Evolutionary conservation across 139 green algal species (phyloP), one percentile per base, ranked within the genome.

Genomic region (Chlamydomonas sphaeroides): DNA sequence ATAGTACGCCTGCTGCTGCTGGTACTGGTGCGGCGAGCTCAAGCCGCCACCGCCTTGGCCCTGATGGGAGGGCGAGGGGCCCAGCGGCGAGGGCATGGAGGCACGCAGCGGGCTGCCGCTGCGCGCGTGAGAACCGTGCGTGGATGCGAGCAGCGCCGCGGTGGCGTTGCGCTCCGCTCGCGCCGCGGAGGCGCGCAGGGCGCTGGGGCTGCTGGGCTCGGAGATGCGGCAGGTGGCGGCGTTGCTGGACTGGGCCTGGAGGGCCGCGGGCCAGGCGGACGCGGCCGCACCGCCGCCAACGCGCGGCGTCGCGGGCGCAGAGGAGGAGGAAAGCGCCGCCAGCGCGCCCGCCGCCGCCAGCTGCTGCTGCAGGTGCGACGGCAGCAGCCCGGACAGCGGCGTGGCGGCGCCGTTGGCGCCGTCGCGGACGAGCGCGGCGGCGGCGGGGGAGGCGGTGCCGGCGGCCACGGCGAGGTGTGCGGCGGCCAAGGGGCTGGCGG

Each of bases 321-420:
- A 69, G 33, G 72, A 11, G 0, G 57, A n/a, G 23, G 33, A 23
- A 21, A 70, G 59, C 61, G 45, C 28, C 38, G 41, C 10, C 41
- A 62, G 32, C 2, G 74, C 36, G 18, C 39, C 74, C 18, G 39
- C 21, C 15, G 59, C 74, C 59, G 59, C 59, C 59, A 80, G 74
- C 61, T 80, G 74, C n/a, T 70, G 59, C 59, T 80, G 74, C 41
- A 80, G 74, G 59, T 70, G 59, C n/a, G 59, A 59, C 25, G 74
- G 59, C 5, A 80, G 61, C 30, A 80, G n/a, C 17, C 41, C 48
- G 1, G 61, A n/a, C 0, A 70, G 74, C 2, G 39, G 28, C 0
- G 59, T 20, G 59, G 36, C 74, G 33, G 33, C 14, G 33, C 33
- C 63, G 33, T 4, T n/a, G 63, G 33, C 62, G 62, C 11, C 15